Conservation (phyloP, 2,329 filamentous ascomycete genomes). For the Calonectria montana region DNA sequence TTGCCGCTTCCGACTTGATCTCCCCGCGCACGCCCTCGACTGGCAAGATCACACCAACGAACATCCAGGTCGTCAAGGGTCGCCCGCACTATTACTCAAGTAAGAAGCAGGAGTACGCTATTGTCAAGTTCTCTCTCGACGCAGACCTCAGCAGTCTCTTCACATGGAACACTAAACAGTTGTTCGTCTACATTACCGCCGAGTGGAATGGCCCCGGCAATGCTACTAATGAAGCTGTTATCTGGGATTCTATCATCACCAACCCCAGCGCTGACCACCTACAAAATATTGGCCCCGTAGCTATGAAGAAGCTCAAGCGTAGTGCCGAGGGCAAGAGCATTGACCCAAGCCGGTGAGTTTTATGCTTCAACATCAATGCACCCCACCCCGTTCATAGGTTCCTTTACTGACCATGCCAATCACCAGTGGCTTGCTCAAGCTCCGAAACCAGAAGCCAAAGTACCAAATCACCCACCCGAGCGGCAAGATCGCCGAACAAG, state of each 20-base stretch:
- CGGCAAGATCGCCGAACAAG: slow-evolving; percentile 78
- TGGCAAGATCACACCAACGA: slow-evolving; percentile 71
- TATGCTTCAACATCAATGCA: background rate
- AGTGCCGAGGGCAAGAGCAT: slow-evolving; percentile 70
- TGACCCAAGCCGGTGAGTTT: slow-evolving; percentile 65
- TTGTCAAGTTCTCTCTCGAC: slow-evolving; percentile 92
- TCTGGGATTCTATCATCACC: slow-evolving; percentile 97
- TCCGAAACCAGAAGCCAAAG: slow-evolving; percentile 90
- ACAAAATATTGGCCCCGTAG: slow-evolving; percentile 68
- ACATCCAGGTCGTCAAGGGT: slow-evolving; percentile 89
- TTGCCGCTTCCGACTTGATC: slow-evolving; percentile 83
- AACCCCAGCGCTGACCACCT: slow-evolving; percentile 74
- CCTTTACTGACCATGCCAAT: background rate
- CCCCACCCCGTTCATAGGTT: background rate
- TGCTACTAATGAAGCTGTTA: slow-evolving; percentile 78
- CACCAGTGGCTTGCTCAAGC: slow-evolving; percentile 74
- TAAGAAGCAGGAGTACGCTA: slow-evolving; percentile 95
- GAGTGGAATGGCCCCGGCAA: slow-evolving; percentile 65
- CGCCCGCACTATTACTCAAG: slow-evolving; percentile 95
- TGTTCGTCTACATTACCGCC: slow-evolving; percentile 96
- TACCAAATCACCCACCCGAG: slow-evolving; percentile 96
- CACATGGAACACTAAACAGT: slow-evolving; percentile 99
- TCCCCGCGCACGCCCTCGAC: slow-evolving; percentile 74
- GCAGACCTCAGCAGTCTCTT: slow-evolving; percentile 93
- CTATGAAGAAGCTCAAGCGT: slow-evolving; percentile 71